Evolutionary conservation across 2,329 filamentous ascomycete species (phyloP), one percentile per base, ranked within the genome.

Genomic region (Penicillium freii): DNA sequence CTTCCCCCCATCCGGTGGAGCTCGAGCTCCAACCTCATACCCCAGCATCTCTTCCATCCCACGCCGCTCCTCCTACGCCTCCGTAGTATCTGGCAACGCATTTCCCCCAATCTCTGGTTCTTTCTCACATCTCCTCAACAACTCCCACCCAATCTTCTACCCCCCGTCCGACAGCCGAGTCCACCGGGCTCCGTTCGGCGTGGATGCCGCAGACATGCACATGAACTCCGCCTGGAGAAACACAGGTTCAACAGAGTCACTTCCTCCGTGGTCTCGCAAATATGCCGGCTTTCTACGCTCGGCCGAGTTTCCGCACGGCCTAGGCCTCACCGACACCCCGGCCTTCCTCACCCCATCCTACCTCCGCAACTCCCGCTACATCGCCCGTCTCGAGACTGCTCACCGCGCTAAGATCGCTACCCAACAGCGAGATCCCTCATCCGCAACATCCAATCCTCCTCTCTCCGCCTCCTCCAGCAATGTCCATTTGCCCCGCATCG

Each of bases 311-410:
- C 58, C 64, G 36, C 64, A 67, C 38, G 61, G 56, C 46, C 61
- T 67, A 40, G 62, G 60, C 44, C 59, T 67, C 66, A 66, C 56
- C 68, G 73, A 61, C 63, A 69, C 40, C 43, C 68, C 63, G 62
- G 67, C 74, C 57, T 93, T 93, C 79, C 92, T 96, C 73, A 82
- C 87, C 11, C 93, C 93, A 0, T 92, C 91, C 5, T 97, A 97
- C 75, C 82, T 97, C 44, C 81, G 82, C 64, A 85, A 85, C 39
- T 93, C 91, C 15, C 84, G 86, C 68, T 92, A 96, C 74, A 85
- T 93, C 52, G 84, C 88, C 66, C 87, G 84, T 71, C 81, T 97
- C 47, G 85, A 89, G 66, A 86, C 90, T 60, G 84, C 83, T 56
- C 83, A 92, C 71, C 84, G 80, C 71, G 81, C 83, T 46, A 89